A percentile compares a stretch with the other conserved stretches of the same genome.
These are phyloP conservation scores for Zizania latifolia DNA, from an alignment of 176 grass and related monocot genomes.

Conservation along the genomic window DNA sequence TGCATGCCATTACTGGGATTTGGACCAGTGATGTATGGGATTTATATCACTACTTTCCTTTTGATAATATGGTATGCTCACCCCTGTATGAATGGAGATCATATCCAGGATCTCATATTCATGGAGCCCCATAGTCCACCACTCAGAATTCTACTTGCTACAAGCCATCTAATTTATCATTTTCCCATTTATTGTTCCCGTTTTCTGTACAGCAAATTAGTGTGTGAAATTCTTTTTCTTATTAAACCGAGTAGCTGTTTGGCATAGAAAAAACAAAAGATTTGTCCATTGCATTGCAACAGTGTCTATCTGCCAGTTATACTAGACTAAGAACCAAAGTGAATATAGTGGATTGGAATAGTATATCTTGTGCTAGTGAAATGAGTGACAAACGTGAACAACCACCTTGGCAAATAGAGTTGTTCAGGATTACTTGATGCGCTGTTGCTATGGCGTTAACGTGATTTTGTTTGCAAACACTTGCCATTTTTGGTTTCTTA, in stretches of 20 bases:
- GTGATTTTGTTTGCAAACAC: neutral
- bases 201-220: neutral
- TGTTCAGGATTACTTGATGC: neutral
- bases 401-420: slow-evolving; percentile 13
- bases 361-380: neutral
- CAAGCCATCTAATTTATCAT: neutral
- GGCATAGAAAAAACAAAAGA: neutral
- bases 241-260: neutral
- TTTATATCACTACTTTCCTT: neutral
- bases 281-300: neutral
- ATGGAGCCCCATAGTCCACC: neutral
- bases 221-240: neutral
- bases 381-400: neutral
- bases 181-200: neutral
- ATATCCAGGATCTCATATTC: neutral
- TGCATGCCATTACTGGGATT: neutral
- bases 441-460: neutral
- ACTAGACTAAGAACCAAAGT: neutral
- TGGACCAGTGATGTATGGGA: neutral
- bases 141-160: neutral
- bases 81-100: neutral
- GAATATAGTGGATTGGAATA: neutral
- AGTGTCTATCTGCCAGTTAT: neutral
- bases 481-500: neutral
- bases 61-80: neutral